Evolutionary conservation across 495 filamentous ascomycete species (phyloP), one percentile per base, ranked within the genome.

Genomic region (Pseudomonodictys pantanalensis): DNA sequence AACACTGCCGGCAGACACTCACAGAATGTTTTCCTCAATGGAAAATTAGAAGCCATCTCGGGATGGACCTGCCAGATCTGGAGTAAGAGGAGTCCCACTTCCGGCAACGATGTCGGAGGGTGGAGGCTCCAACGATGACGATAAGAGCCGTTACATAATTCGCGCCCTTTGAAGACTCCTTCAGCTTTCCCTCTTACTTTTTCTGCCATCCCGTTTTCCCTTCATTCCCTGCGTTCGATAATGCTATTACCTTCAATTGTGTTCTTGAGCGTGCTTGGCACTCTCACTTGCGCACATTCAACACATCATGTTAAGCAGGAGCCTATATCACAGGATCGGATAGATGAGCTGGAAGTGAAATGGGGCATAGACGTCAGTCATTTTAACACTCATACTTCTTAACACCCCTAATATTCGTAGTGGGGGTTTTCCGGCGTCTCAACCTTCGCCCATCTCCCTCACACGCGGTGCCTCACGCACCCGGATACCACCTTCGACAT

Each of bases 371-470:
- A 84, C 65, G 78, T 83, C 65, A 73, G 20, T 43, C n/a, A 11
- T 28, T 3, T 24, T 17, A 1, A 29, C 8, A 4, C 38, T 22
- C 3, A 35, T 20, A 46, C 33, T n/a, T 28, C 15, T 8, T 10
- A 26, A 12, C 33, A 35, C 10, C 47, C 12, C 22, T 46, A 9
- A 26, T 1, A 17, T 52, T 46, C 53, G 18, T 56, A 91, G 86
- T 90, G 83, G 82, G 81, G 78, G 5, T 95, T 90, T 73, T 82
- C 84, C 5, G 90, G 90, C 60, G 86, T 92, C 39, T 83, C 83
- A 35, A 86, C 85, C 32, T 95, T 92, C 72, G 90, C 87, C 38
- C 90, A 93, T 67, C 77, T 92, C 17, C 79, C 81, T 55, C 81
- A 91, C 59, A 77, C 84, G 50, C 89, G 86, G 52, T 93, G 89